Evolutionary conservation across 371 early-diverging fungal genomes (phyloP), one percentile per base, ranked within the genome.

Genomic region (Actinomucor elegans): DNA sequence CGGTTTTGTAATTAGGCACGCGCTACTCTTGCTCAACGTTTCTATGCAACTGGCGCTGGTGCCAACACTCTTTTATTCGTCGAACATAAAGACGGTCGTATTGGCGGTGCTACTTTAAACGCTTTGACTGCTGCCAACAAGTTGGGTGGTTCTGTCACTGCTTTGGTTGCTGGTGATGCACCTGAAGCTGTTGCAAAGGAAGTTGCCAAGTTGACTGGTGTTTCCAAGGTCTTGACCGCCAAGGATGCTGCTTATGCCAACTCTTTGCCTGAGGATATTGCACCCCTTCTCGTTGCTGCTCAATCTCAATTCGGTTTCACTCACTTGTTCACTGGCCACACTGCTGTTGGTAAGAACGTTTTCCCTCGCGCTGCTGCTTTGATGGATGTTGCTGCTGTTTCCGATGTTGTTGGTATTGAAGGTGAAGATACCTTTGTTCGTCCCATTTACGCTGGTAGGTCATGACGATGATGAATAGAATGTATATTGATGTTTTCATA

Each of bases 371-470:
- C 90, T 34, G 96, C 97, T 42, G 98, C 97, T 18, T 71, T 95
- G 23, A 66, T 96, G 60, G 96, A 96, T 66, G 91, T 94, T 28
- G 87, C 91, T 60, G 92, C 89, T 58, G 74, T 98, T 43, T 92
- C 96, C 11, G 98, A 98, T 70, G 86, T 97, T 55, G 87, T 82
- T 55, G 85, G 65, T 41, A 75, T 97, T 47, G 86, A 89, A 66
- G 55, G 78, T 43, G 87, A 81, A 29, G 94, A 94, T 61, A 93
- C 92, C 28, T 97, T 98, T 83, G 87, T 92, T 46, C 85, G 97
- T n/a, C 97, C 97, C 28, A 94, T 98, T 71, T 97, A 95, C 69
- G 97, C 98, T 33, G 97, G 95, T 87, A 67, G 57, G 67, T 20
- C n/a, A n/a, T n/a, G n/a, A n/a, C n/a, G n/a, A n/a, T n/a, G n/a